Conservation (phyloP, 352 stramenopile genomes). For the Phytopythium mirpurense region DNA sequence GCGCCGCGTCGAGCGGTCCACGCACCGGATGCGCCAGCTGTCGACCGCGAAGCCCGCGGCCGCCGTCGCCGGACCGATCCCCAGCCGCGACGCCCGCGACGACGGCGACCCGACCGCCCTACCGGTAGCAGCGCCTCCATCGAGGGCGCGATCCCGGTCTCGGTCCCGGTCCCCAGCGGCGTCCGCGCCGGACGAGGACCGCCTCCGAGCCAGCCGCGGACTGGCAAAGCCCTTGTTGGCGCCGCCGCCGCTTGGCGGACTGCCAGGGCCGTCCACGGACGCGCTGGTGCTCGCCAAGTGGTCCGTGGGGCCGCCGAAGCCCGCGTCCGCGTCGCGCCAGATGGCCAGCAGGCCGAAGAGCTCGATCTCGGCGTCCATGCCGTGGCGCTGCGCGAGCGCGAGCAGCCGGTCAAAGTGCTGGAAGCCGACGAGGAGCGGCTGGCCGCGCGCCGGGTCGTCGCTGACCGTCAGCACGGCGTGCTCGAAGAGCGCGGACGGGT, state of each 20-base stretch:
- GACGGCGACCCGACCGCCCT: too few relatives aligned
- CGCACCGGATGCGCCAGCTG: constrained; percentile 65
- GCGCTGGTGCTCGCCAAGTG: constrained; percentile 9
- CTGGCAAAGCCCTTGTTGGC: constrained; percentile 9
- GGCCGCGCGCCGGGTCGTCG: constrained; percentile 28
- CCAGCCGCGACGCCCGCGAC: neutral
- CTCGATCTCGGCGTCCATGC: constrained; percentile 66
- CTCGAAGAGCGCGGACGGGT: constrained; percentile 67
- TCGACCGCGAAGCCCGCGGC: constrained; percentile 36
- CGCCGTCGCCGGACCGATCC: neutral
- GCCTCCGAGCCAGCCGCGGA: constrained; percentile 9
- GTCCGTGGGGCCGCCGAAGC: constrained; percentile 54
- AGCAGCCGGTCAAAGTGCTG: constrained; percentile 67
- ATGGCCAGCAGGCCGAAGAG: constrained; percentile 70
- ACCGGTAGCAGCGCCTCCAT: too few relatives aligned
- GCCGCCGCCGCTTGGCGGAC: too few relatives aligned
- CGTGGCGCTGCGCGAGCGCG: constrained; percentile 32
- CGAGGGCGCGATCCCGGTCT: too few relatives aligned
- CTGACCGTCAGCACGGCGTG: constrained; percentile 62
- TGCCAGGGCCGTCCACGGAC: too few relatives aligned
- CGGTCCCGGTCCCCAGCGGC: too few relatives aligned
- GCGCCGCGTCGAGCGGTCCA: constrained; percentile 43
- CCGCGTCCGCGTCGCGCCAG: constrained; percentile 50
- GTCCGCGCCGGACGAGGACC: constrained; percentile 15
- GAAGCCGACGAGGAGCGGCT: constrained; percentile 52